Conservation (phyloP, 495 filamentous ascomycete species). For the Arthonia radiata region DNA sequence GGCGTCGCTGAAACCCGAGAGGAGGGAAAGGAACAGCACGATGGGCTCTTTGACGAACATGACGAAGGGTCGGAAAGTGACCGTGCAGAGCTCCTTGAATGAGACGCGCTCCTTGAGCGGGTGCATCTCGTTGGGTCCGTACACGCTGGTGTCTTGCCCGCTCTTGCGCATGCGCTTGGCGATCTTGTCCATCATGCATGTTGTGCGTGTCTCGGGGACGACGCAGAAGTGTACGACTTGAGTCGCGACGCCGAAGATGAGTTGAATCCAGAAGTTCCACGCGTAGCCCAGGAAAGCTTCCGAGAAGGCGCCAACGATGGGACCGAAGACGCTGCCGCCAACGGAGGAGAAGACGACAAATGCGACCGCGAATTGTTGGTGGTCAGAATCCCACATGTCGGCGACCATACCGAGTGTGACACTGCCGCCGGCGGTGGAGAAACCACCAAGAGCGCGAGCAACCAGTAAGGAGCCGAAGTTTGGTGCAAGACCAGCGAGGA, state of each 20-base stretch:
- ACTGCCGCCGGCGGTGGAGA: constrained; percentile 30
- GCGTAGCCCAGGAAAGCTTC: constrained; percentile 24
- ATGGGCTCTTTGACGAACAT: constrained; percentile 39
- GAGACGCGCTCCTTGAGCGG: constrained; percentile 33
- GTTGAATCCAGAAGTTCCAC: constrained; percentile 35
- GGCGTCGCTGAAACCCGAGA: constrained; percentile 37
- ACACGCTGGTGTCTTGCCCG: constrained; percentile 29
- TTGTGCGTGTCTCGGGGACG: constrained; percentile 32
- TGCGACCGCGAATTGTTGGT: constrained; percentile 34
- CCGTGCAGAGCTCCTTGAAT: constrained; percentile 25
- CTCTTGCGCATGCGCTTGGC: constrained; percentile 27
- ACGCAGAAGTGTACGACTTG: constrained; percentile 26
- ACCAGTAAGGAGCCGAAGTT: constrained; percentile 31
- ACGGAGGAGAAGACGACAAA: constrained; percentile 41
- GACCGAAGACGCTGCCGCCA: constrained; percentile 33
- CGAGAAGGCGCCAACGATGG: constrained; percentile 34
- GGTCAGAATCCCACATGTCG: constrained; percentile 34
- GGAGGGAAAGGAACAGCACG: constrained; percentile 28
- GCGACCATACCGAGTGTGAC: constrained; percentile 39
- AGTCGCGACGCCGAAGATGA: constrained; percentile 31
- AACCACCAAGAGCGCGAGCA: constrained; percentile 29
- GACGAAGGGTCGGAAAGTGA: constrained; percentile 32
- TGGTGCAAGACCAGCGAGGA: constrained; percentile 26
- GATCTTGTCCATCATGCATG: constrained; percentile 32
- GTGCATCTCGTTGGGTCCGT: constrained; percentile 36